Base-by-base conservation (phyloP, 2,329 filamentous ascomycete genomes). In the Diatrype stigma region DNA sequence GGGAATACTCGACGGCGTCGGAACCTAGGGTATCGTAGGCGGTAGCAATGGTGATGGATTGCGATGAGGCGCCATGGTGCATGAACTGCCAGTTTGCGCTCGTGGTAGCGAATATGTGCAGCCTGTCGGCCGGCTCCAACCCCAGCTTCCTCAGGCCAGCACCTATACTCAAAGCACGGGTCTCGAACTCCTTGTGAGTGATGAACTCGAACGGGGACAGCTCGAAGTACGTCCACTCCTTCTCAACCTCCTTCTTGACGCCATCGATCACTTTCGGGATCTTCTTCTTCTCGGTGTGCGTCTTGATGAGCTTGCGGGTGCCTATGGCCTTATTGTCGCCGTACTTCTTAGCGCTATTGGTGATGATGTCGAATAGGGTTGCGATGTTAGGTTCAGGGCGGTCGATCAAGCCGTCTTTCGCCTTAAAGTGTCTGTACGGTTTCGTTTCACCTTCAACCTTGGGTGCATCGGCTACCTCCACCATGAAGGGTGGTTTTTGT, bases 11-110 rank as follows among this genome's bases (percentile, higher is more conserved):
- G 56, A 96, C 81, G 45, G 91, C 92, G 55, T 86, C 84, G 63
- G 90, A 82, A 49, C 92, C 92, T 42, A 96, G 85, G 28, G 91
- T 96, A 70, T 96, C 92, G 71, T 96, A 96, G 47, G 92, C 91
- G 44, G 93, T 97, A 47, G 96, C 93, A 59, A 96, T 92, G 52
- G 89, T 84, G 68, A 96, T 84, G 42, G 89, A 92, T 71, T 97
- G 93, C 16, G 91, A 92, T 19, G 85, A 74, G 82, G 87, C 76
- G 42, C 73, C 80, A 67, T 95, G 90, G 45, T 92, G 88, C 62
- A 89, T 83, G 49, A 86, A 83, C 57, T 96, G 79, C 93, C 93
- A 97, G 72, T 90, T 82, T 47, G 84, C 80, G 68, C 88, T 89
- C 3, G 90, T 96, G n/a, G 87, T 82, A 45, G 87, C 91, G 66